Base-by-base conservation (phyloP, 2,329 filamentous ascomycete species). In the Diaporthe eres region DNA sequence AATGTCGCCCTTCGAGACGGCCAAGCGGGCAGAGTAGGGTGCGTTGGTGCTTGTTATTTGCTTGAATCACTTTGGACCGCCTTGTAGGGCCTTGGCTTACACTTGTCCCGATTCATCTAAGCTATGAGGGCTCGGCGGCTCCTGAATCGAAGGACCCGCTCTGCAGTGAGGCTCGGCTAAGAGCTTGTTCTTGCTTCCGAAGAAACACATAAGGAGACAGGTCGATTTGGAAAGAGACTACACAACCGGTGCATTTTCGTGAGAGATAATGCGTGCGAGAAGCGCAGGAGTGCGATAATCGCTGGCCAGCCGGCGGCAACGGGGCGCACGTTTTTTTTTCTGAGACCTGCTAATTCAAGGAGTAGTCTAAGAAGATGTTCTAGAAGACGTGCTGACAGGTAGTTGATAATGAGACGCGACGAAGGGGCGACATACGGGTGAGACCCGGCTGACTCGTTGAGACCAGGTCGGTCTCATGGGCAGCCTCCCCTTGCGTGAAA, bases 391-490 rank as follows among this genome's bases (percentile, higher is more conserved):
- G 71, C 31, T 61, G 68, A 72, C 71, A 63, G 57, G 47, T 44
- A 44, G 37, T 75, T 39, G 47, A 58, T 44, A 55, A 75, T 55
- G 74, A 68, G 71, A 65, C 60, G 53, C 51, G 25, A 74, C n/a
- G 72, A 42, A 74, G 65, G 70, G 74, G 74, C 44, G 37, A 25
- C 34, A 58, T 63, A 47, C 37, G 15, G 31, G 71, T 71, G 63
- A 49, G 71, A 65, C 58, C 61, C 28, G 47, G 75, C 65, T 67
- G 72, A 74, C 75, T 71, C 71, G 58, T 67, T 37, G 57, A 75
- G 49, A 67, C 49, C 68, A 49, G 28, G 58, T 57, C 57, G 34
- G 73, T 63, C 44, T 74, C 72, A 47, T 15, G 39, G 47, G 34
- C 71, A 39, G 57, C 57, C 39, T 67, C 39, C 51, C 47, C 70